Conservation (phyloP, 2,329 filamentous ascomycete species). For the Eurotiales sp. region DNA sequence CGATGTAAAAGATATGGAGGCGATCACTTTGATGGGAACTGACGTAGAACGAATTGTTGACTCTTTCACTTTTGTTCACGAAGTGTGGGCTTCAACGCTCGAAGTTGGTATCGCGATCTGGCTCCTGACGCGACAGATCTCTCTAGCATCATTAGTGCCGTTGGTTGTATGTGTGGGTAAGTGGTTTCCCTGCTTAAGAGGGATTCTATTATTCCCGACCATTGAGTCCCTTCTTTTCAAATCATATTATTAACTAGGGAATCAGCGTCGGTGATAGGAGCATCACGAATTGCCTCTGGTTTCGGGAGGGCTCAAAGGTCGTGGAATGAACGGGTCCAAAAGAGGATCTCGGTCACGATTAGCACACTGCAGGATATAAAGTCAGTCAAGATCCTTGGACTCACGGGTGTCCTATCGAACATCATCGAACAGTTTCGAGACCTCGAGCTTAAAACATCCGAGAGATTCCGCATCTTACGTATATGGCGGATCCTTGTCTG, state of each 20-base stretch:
- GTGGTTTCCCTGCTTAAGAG: background rate
- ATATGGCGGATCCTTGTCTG: conserved; percentile 38
- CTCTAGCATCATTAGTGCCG: conserved; percentile 21
- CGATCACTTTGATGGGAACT: conserved; percentile 45
- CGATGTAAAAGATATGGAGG: conserved; percentile 18
- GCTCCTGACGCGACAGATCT: background rate
- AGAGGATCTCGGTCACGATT: conserved; percentile 1
- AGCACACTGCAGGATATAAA: conserved; percentile 39
- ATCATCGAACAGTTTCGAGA: conserved; percentile 37
- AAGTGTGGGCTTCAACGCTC: conserved; percentile 36
- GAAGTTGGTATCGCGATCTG: conserved; percentile 2
- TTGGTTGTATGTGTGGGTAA: conserved; percentile 22
- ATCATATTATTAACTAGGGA: no score
- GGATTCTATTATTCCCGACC: no score
- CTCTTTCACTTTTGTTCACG: conserved; percentile 39
- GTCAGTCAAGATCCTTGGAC: conserved; percentile 49
- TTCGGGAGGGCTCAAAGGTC: background rate
- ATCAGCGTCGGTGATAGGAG: no score
- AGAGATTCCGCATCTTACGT: conserved; percentile 37
- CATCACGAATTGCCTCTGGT: no score
- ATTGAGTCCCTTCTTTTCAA: no score
- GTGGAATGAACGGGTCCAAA: conserved; percentile 5
- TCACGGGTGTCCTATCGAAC: conserved; percentile 38
- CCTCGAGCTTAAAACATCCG: conserved; percentile 39
- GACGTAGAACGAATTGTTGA: conserved; percentile 43